Evolutionary conservation across 495 filamentous ascomycete species (phyloP), one percentile per base, ranked within the genome.

Genomic region (Bacidia rubella): DNA sequence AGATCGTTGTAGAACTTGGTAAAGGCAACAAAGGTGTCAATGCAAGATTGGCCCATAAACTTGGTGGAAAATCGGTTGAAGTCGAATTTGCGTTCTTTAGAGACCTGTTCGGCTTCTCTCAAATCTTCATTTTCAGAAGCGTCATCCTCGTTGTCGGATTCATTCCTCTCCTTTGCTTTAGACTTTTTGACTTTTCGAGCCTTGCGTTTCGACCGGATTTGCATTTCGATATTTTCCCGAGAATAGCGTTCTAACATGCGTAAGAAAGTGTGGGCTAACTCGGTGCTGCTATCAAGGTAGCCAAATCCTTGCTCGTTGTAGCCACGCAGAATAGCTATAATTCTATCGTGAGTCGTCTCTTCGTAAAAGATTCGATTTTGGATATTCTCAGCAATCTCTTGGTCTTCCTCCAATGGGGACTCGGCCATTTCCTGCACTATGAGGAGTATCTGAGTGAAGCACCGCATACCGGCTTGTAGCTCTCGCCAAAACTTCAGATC

Each of bases 311-410:
- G 93, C 49, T 90, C 86, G 57, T 90, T 95, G 65, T 90, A 97
- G 17, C 78, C 78, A 56, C 86, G 74, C 0, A 87, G 70, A 27
- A 95, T 85, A 41, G 79, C 74, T 22, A 92, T 71, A 20, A 97
- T 77, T 5, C 86, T 73, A 55, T 97, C 90, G 60, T 97, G 86
- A 0, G 89, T 96, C 0, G 83, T 81, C 60, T 97, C 89, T 66
- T 99, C 93, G 68, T 99, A 97, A 64, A 99, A 99, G 1, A 99
- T 87, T 25, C 93, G 86, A 60, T 84, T 92, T 49, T 94, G 82
- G 38, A 94, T 95, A 56, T 98, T 99, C 60, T 99, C 90, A 3
- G 93, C 93, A 59, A 99, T 96, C 55, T 97, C 93, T 65, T 93
- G 86, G 59, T 99, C 87, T 10, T 97, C 93, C 55, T 96, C 90